A percentile compares a stretch with the other conserved stretches of the same genome.
These are phyloP conservation scores for Blepharisma japonicum DNA, from an alignment of 73 alveolate genomes.

Conservation along the genomic window DNA sequence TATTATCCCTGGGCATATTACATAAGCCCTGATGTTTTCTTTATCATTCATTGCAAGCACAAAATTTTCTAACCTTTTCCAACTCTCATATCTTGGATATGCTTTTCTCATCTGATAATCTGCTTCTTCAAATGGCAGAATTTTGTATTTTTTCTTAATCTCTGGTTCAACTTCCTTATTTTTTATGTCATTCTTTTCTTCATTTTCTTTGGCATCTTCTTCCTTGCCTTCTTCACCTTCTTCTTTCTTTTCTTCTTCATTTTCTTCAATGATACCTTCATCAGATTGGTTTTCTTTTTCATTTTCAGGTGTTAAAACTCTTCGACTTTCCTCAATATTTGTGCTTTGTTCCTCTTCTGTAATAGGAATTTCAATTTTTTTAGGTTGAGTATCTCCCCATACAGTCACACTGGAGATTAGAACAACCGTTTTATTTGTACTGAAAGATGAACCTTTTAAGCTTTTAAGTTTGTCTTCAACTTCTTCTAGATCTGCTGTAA, in stretches of 20 bases:
- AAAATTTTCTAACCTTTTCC: conserved; percentile 85
- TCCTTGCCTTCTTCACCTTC: not conserved
- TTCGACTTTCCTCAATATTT: too few species aligned
- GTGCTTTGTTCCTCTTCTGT: conserved; percentile 31
- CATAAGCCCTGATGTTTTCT: conserved; percentile 82
- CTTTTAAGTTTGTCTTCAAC: conserved; percentile 60
- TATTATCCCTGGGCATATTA: conserved; percentile 89
- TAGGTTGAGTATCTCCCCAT: conserved; percentile 89
- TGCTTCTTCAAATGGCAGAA: conserved; percentile 21
- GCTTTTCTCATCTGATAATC: conserved; percentile 26
- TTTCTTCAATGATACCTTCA: conserved; percentile 46
- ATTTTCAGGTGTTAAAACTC: too few species aligned
- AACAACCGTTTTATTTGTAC: conserved; percentile 50
- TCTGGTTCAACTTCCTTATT: not conserved
- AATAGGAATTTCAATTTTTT: conserved; percentile 44
- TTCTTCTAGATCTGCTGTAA: conserved; percentile 52
- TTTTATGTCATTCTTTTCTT: not conserved
- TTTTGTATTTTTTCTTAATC: not conserved
- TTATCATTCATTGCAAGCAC: conserved; percentile 77
- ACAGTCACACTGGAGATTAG: conserved; percentile 75
- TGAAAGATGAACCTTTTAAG: conserved; percentile 33
- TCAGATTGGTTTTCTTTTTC: conserved; percentile 15
- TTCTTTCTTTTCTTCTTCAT: conserved; percentile 33
- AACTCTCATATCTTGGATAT: conserved; percentile 22
- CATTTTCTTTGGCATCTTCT: not conserved